Evolutionary conservation across 805 yeast species (phyloP).

Genomic region (Candida parachauliodes): DNA sequence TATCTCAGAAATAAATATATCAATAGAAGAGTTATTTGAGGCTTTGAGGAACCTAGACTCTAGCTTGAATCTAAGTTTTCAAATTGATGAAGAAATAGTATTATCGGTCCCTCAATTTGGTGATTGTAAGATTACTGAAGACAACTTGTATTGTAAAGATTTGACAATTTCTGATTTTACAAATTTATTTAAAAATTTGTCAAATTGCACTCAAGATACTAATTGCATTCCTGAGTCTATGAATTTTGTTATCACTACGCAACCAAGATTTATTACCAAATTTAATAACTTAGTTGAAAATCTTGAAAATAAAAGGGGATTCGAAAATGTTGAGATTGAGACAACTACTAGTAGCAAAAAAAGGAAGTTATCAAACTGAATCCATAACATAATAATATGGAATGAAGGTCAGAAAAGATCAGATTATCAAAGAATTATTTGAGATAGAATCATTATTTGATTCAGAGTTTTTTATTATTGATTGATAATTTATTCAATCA

Average conservation of each 20-base stretch:
- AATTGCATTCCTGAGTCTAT: constrained; percentile 13
- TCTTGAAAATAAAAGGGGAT: constrained; percentile 5
- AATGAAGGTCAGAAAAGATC: background rate
- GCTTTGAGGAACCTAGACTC: constrained; percentile 24
- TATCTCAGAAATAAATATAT: constrained; percentile 6
- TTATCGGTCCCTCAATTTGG: constrained; percentile 26
- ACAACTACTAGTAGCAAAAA: constrained; percentile 1
- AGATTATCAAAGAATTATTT: background rate
- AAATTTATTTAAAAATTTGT: constrained; percentile 18
- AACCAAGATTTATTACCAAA: constrained; percentile 24
- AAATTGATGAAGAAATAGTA: constrained; percentile 23
- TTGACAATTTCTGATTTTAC: constrained; percentile 24
- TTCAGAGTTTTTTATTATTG: constrained; percentile 4
- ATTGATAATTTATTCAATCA: constrained; percentile 21
- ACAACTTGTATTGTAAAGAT: constrained; percentile 23
- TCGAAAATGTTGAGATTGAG: constrained; percentile 5
- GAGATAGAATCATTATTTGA: constrained; percentile 1
- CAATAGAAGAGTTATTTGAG: constrained; percentile 24
- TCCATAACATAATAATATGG: background rate
- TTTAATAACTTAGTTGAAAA: constrained; percentile 18
- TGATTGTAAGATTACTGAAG: constrained; percentile 27
- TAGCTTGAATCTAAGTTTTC: constrained; percentile 22
- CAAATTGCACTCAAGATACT: constrained; percentile 10
- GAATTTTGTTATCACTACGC: constrained; percentile 17
- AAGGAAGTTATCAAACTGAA: constrained; percentile 6